phyloP scores from a whole-genome alignment of 345 rosid genomes.

The Sapria himalayana region DNA sequence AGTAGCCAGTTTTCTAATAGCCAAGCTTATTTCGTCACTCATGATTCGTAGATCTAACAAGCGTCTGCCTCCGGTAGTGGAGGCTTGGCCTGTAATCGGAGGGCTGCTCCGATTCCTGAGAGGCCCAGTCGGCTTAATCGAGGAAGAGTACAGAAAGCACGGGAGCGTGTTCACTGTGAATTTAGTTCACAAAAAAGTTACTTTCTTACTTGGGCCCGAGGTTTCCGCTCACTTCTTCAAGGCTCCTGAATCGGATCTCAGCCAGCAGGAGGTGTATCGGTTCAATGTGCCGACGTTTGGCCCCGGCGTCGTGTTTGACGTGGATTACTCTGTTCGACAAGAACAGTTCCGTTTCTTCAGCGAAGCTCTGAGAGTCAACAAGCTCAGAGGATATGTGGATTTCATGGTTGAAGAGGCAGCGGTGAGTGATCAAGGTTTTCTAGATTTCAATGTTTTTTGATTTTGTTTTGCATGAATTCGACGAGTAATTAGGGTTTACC shows the following conservation, averaged over 20 bases:
- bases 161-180: constrained; percentile 80
- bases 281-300: constrained; percentile 97
- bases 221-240: constrained; percentile 95
- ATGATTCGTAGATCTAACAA: constrained; percentile 33
- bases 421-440: constrained; percentile 19
- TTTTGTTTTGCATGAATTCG: too few species aligned
- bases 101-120: constrained; percentile 54
- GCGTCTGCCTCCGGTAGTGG: constrained; percentile 57
- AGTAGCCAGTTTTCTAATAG: constrained; percentile 42
- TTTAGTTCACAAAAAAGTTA: constrained; percentile 53
- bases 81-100: constrained; percentile 47
- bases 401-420: constrained; percentile 89
- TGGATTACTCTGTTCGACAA: constrained; percentile 66
- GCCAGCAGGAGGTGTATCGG: constrained; percentile 92
- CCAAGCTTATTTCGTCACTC: constrained; percentile 54
- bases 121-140: constrained; percentile 67
- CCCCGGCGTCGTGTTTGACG: constrained; percentile 92
- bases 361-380: constrained; percentile 60
- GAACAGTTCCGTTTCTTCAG: constrained; percentile 96
- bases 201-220: constrained; percentile 85
- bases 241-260: constrained; percentile 69
- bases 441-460: not conserved
- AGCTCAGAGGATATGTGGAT: constrained; percentile 80
- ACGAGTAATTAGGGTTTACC: too few species aligned
- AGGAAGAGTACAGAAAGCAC: constrained; percentile 69